Evolutionary conservation across 257 asterid species (phyloP), one percentile per base, ranked within the genome.

Genomic region (Solanum ossicruentum): DNA sequence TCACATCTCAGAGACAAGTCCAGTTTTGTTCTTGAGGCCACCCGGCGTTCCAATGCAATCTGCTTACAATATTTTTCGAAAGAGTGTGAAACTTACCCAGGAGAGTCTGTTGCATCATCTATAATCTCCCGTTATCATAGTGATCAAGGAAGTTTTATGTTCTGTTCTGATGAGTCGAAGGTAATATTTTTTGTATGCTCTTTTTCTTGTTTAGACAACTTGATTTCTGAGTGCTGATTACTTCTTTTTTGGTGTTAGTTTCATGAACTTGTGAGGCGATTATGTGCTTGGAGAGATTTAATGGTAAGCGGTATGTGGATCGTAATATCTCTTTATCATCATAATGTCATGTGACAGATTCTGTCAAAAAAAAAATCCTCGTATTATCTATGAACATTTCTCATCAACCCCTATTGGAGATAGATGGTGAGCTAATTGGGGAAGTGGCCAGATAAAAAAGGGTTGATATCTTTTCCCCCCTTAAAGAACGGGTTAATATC

Each of bases 241-340:
- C 66, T 23, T 54, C 54, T 4, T 80, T 80, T 75, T 78, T 85
- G 23, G 36, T 36, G 10, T 90, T 90, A 95, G 98, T 95, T 93
- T 89, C 98, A 95, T 94, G 97, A 91, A 70, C 89, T 86, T 72
- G 97, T 95, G 87, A 90, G 97, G 82, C 89, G 88, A 81, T 86
- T 96, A 84, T 96, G 99, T 88, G 85, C 94, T 84, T 96, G 99
- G 99, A 93, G 99, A 91, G 99, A 96, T 87, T 77, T 95, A 88
- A 94, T 95, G 99, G 99, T 96, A 83, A 93, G 97, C 90, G 65
- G 82, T 51, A 77, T 77, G 52, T 77, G 47, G 26, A 23, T 51
- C 82, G 26, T 54, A 51, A 51, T 51, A 52, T 26, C 47, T 77
- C 63, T 51, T 77, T 15, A 51, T 77, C 47, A 51, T 51, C 63